Evolutionary conservation across 345 rosid species (phyloP).

Genomic region (Viola odorata): DNA sequence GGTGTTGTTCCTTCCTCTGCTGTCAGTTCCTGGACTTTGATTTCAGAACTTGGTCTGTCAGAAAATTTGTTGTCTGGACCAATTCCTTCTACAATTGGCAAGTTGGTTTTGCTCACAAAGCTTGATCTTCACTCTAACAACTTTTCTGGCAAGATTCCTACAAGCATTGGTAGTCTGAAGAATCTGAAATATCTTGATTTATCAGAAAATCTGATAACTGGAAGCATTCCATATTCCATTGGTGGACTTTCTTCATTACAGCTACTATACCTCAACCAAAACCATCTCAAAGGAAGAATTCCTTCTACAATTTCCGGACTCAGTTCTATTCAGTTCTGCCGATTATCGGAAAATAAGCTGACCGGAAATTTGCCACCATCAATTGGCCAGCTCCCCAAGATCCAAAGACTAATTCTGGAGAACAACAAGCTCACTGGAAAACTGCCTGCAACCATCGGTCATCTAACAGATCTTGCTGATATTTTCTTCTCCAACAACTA

Average conservation of each 20-base stretch:
- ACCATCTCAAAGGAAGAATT: constrained; percentile 39
- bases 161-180: constrained; percentile 33
- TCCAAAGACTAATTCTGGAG: constrained; percentile 47
- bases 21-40: constrained; percentile 22
- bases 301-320: constrained; percentile 44
- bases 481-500: constrained; percentile 44
- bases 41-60: constrained; percentile 44
- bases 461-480: constrained; percentile 44
- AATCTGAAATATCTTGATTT: constrained; percentile 41
- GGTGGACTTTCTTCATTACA: constrained; percentile 36
- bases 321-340: constrained; percentile 39
- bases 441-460: constrained; percentile 39
- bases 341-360: constrained; percentile 43
- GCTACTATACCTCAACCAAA: constrained; percentile 39
- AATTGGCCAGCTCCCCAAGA: constrained; percentile 39
- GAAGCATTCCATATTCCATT: constrained; percentile 40
- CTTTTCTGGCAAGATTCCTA: constrained; percentile 39
- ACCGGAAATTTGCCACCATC: constrained; percentile 46
- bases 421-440: constrained; percentile 51
- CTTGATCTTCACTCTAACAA: constrained; percentile 46
- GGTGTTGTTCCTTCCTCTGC: constrained; percentile 30
- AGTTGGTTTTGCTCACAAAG: constrained; percentile 25
- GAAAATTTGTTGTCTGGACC: constrained; percentile 37
- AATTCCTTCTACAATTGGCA: constrained; percentile 35
- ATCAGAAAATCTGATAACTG: constrained; percentile 39